phyloP scores from a whole-genome alignment of 257 asterid species.

The Ocimum tenuiflorum region DNA sequence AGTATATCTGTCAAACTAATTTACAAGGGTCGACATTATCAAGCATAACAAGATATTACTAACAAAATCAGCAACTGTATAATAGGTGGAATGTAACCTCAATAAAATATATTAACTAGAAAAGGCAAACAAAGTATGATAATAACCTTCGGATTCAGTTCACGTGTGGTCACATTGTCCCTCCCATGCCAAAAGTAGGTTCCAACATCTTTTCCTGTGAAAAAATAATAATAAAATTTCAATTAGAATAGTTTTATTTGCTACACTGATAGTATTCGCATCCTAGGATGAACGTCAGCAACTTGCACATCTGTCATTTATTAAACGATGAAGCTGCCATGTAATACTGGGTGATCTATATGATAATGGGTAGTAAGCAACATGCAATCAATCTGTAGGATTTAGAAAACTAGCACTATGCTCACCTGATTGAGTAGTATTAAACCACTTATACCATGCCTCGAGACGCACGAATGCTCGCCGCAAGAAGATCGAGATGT shows the following conservation, averaged over 20 bases:
- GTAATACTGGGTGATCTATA: not conserved
- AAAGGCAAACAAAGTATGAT: slow-evolving; percentile 6
- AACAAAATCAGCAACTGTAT: not conserved
- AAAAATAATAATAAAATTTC: slow-evolving; percentile 16
- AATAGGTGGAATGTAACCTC: not conserved
- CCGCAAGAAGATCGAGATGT: slow-evolving; percentile 56
- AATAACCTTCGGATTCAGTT: slow-evolving; percentile 91
- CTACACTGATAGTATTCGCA: slow-evolving; percentile 13
- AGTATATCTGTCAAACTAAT: not conserved
- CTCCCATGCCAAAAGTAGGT: slow-evolving; percentile 98
- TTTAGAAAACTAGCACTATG: not conserved
- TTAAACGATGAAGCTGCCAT: not conserved
- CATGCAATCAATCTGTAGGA: slow-evolving; percentile 2
- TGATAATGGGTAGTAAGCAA: slow-evolving; percentile 1
- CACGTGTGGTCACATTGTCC: slow-evolving; percentile 54
- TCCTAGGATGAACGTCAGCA: slow-evolving; percentile 14
- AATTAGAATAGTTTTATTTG: slow-evolving; percentile 7
- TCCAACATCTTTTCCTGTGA: slow-evolving; percentile 58
- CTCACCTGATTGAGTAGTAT: slow-evolving; percentile 85
- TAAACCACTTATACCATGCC: slow-evolving; percentile 95
- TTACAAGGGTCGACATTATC: not conserved
- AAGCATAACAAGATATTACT: not conserved
- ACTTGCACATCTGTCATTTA: not conserved
- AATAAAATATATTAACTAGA: slow-evolving; percentile 8
- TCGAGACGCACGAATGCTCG: slow-evolving; percentile 82